phyloP scores from a whole-genome alignment of 1,284 basidiomycete genomes.

The Rhizoctonia solani region DNA sequence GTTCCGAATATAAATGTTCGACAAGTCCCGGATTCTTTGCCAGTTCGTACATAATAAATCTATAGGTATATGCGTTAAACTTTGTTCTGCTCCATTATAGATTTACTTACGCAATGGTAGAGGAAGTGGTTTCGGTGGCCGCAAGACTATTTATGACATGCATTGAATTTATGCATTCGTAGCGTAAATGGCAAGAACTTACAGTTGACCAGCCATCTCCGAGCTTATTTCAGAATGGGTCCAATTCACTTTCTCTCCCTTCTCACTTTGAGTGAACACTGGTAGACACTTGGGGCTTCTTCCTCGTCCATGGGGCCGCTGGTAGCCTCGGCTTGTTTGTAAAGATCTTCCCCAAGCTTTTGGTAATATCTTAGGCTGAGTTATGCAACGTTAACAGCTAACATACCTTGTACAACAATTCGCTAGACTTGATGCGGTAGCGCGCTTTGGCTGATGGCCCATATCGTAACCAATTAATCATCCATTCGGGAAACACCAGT shows the following conservation, averaged over 20 bases:
- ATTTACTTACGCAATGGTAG: neutral
- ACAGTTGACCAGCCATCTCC: conserved; percentile 5
- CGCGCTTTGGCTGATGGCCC: neutral
- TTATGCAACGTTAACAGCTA: too few species aligned
- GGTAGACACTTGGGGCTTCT: conserved; percentile 6
- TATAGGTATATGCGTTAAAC: neutral
- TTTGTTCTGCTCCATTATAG: neutral
- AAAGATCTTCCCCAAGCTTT: neutral
- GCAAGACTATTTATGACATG: neutral
- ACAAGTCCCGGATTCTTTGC: neutral
- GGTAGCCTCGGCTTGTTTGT: neutral
- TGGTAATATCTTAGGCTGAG: too few species aligned
- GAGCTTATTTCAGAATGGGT: conserved; percentile 1
- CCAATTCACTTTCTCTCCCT: neutral
- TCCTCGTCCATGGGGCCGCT: conserved; percentile 5
- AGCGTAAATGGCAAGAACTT: neutral
- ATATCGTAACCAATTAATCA: conserved; percentile 6
- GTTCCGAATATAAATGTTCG: neutral
- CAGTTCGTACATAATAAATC: conserved; percentile 9
- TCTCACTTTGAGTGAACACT: conserved; percentile 7
- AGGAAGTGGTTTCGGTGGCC: conserved; percentile 3
- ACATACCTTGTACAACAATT: conserved; percentile 1
- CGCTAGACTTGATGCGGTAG: conserved; percentile 6
- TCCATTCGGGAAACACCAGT: conserved; percentile 12
- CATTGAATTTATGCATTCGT: neutral